phyloP scores from a whole-genome alignment of 2,329 filamentous ascomycete genomes.

The Ceratocystis variospora region DNA sequence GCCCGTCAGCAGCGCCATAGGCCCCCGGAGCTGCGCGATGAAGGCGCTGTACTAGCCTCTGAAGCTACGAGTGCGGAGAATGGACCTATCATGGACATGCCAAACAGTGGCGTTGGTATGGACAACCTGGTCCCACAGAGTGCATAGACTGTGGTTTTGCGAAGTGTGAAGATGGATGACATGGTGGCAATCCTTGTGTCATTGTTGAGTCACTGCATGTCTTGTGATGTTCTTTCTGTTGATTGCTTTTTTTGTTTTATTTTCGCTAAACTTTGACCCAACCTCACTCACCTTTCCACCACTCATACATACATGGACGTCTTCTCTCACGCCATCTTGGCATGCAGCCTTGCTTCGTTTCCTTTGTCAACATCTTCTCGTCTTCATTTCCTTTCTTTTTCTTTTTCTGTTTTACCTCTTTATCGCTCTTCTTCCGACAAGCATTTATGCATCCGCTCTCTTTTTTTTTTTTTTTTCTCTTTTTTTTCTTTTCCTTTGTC shows the following conservation, averaged over 20 bases:
- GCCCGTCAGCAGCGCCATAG: slow-evolving; percentile 77
- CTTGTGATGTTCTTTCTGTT: neutral
- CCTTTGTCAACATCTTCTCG: neutral
- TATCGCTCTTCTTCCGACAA: neutral
- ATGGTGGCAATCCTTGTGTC: neutral
- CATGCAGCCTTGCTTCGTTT: neutral
- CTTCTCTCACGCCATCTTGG: neutral
- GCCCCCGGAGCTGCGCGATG: slow-evolving; percentile 73
- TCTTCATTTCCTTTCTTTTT: neutral
- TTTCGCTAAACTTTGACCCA: neutral
- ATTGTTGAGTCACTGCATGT: slow-evolving; percentile 3
- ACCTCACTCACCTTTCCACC: neutral
- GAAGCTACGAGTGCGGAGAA: slow-evolving; percentile 27
- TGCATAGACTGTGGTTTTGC: slow-evolving; percentile 15
- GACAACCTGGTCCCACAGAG: slow-evolving; percentile 27
- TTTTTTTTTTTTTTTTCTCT: neutral
- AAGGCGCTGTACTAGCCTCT: slow-evolving; percentile 32
- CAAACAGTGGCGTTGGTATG: slow-evolving; percentile 29
- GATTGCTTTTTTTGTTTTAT: neutral
- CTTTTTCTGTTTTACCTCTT: neutral
- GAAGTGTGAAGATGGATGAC: neutral
- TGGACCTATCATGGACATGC: neutral
- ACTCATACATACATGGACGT: neutral
- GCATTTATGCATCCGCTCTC: neutral
- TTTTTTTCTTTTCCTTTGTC: neutral